These are phyloP conservation scores for Fonsecaea multimorphosa DNA, from an alignment of 2,329 filamentous ascomycete species.

Conservation along the genomic window DNA sequence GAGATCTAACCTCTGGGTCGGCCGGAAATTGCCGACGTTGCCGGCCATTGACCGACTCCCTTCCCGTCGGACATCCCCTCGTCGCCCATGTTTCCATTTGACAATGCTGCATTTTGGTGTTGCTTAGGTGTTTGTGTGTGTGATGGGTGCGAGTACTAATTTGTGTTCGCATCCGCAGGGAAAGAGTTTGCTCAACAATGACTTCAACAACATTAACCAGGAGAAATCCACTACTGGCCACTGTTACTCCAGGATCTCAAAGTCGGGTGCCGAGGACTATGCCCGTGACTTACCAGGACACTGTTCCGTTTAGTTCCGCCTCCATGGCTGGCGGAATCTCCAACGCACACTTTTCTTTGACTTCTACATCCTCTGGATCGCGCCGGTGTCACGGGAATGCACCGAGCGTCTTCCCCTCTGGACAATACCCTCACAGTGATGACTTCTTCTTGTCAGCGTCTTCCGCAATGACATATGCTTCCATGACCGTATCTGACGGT, in stretches of 20 bases:
- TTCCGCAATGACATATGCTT: conserved; percentile 25
- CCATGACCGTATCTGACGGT: conserved; percentile 23
- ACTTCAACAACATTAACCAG: conserved; percentile 10
- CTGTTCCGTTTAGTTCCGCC: conserved; percentile 28
- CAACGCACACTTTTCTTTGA: conserved; percentile 33
- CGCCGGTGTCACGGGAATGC: conserved; percentile 21
- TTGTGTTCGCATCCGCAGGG: conserved; percentile 17
- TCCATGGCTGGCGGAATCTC: conserved; percentile 24
- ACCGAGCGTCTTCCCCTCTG: conserved; percentile 11
- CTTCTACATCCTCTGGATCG: conserved; percentile 26
- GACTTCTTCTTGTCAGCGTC: conserved; percentile 27
- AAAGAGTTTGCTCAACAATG: conserved; percentile 12
- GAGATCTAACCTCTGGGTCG: neutral
- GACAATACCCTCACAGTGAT: conserved; percentile 28
- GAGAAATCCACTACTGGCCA: conserved; percentile 19
- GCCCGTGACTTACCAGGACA: conserved; percentile 25
- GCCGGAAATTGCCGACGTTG: neutral
- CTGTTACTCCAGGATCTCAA: conserved; percentile 25
- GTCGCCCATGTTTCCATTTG: neutral
- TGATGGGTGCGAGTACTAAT: conserved; percentile 18
- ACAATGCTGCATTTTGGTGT: conserved; percentile 10
- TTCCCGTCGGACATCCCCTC: neutral
- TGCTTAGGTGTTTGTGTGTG: conserved; percentile 7
- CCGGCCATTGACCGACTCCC: neutral
- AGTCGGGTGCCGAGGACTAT: conserved; percentile 33